A percentile compares a stretch with the other conserved stretches of the same genome.
phyloP scores from a whole-genome alignment of 2,329 filamentous ascomycete genomes.

The Thielaviopsis populi region DNA sequence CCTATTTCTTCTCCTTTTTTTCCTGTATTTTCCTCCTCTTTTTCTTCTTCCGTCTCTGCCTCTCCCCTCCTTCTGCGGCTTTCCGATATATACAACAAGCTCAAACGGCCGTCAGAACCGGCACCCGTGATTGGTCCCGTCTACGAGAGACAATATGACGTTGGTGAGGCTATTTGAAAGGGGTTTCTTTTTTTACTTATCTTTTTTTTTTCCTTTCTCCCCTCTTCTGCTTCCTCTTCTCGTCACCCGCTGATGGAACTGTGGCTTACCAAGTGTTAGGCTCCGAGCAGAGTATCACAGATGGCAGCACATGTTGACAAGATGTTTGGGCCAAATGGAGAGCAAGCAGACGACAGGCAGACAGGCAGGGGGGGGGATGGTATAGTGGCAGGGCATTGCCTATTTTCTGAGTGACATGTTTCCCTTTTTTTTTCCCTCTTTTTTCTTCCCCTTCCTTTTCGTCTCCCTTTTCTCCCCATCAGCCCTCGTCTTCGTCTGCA shows the following conservation, averaged over 20 bases:
- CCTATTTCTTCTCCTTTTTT: neutral
- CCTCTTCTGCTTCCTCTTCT: too few relatives aligned
- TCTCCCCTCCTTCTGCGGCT: neutral
- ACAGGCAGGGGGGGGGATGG: neutral
- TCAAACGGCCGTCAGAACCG: neutral
- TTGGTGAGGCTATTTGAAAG: neutral
- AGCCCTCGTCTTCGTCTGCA: neutral
- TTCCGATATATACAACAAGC: neutral
- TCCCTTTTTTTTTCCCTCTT: neutral
- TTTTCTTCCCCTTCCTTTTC: neutral
- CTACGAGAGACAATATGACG: constrained; percentile 9
- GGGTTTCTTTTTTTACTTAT: neutral
- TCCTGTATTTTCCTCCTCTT: neutral
- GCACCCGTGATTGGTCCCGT: neutral
- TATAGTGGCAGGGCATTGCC: neutral
- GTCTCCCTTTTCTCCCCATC: neutral
- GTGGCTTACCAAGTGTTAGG: neutral
- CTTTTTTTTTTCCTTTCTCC: too few relatives aligned
- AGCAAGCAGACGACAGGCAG: too few relatives aligned
- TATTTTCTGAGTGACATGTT: neutral
- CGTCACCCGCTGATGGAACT: neutral
- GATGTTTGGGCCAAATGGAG: neutral
- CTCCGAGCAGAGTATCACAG: neutral
- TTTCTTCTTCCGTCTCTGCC: neutral
- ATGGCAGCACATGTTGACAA: neutral